These are phyloP conservation scores for Isatis tinctoria DNA, from an alignment of 345 rosid species.

Conservation along the genomic window DNA sequence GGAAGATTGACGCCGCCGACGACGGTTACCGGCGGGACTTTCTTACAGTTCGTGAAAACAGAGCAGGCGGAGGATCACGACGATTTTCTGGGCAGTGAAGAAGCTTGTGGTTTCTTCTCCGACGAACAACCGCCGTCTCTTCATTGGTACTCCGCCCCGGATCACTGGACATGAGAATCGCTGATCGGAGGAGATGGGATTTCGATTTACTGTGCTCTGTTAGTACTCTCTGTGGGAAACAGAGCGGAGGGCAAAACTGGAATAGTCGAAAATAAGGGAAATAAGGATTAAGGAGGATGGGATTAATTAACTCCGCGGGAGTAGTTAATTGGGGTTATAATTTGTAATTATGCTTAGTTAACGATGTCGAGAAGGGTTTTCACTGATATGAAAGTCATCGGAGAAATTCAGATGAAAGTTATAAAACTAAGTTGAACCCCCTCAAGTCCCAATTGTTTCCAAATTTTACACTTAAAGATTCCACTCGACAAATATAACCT, in stretches of 20 bases:
- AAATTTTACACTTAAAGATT: neutral
- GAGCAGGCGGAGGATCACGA: slow-evolving; percentile 54
- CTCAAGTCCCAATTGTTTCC: neutral
- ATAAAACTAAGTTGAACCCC: neutral
- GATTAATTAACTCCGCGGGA: neutral
- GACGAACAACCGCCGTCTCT: slow-evolving; percentile 84
- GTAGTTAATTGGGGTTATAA: neutral
- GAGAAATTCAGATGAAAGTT: neutral
- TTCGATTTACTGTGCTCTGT: slow-evolving; percentile 1
- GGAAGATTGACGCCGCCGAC: slow-evolving; percentile 24
- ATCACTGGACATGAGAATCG: slow-evolving; percentile 30
- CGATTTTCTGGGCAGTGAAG: slow-evolving; percentile 71
- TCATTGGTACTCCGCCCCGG: slow-evolving; percentile 57
- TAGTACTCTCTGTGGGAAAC: neutral
- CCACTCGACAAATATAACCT: neutral
- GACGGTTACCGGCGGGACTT: slow-evolving; percentile 16
- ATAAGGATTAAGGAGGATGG: too few species aligned
- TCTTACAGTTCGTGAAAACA: slow-evolving; percentile 61
- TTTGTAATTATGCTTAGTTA: neutral
- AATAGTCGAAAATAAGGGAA: neutral
- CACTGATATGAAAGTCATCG: neutral
- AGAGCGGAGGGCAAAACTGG: slow-evolving; percentile 4
- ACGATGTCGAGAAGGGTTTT: neutral
- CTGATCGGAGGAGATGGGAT: neutral
- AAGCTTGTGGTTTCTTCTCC: slow-evolving; percentile 79